These are phyloP conservation scores for Colletotrichum lupini DNA, from an alignment of 2,329 filamentous ascomycete genomes.

Conservation along the genomic window DNA sequence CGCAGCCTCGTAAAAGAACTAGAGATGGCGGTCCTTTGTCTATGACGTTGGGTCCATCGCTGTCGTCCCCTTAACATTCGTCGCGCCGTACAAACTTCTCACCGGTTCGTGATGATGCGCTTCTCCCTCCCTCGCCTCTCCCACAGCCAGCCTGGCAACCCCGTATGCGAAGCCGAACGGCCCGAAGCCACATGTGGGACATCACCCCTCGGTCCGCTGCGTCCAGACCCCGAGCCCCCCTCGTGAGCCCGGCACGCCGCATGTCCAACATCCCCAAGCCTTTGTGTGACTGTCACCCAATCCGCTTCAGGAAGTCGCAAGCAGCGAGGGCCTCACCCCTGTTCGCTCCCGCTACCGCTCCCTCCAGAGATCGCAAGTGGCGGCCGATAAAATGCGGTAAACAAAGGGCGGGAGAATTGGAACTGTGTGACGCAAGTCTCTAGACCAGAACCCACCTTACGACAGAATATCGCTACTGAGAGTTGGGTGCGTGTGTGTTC, in stretches of 20 bases:
- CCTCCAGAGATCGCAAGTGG: background rate
- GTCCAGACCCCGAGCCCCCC: background rate
- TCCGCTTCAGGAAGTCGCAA: conserved; percentile 12
- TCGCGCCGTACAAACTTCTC: background rate
- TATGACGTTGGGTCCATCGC: background rate
- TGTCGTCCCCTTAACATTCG: background rate
- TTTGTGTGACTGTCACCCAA: conserved; percentile 4
- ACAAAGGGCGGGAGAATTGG: background rate
- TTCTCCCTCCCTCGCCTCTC: too few species aligned
- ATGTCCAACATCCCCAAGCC: background rate
- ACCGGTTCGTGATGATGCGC: background rate
- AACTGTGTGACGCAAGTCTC: background rate
- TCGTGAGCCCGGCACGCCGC: conserved; percentile 16
- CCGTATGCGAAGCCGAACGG: background rate
- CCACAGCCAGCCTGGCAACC: background rate
- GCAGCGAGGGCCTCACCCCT: background rate
- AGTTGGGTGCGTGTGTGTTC: background rate
- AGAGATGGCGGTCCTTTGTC: background rate
- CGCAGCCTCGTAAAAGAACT: background rate
- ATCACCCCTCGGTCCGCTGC: background rate
- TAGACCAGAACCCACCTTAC: background rate
- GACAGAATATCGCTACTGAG: background rate
- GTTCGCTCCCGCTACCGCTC: background rate
- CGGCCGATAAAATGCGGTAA: background rate
- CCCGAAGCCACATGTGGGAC: conserved; percentile 12